Evolutionary conservation across 139 green algal genomes (phyloP).

Genomic region (Coelastrella sp.): DNA sequence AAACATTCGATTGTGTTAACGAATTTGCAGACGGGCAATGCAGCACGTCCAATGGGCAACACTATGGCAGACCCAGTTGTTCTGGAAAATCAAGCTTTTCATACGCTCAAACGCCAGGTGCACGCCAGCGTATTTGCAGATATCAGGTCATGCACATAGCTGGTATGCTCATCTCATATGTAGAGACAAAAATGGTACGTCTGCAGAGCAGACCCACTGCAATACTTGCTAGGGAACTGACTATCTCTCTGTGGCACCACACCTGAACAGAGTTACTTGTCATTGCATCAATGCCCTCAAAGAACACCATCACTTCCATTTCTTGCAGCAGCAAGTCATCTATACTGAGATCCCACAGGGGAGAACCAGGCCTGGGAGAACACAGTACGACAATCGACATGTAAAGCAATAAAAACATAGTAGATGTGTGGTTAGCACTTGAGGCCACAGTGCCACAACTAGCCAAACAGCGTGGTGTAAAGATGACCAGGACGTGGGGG

Average conservation of each 20-base stretch:
- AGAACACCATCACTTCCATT: slow-evolving; percentile 44
- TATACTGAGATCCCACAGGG: slow-evolving; percentile 6
- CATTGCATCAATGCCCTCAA: slow-evolving; percentile 41
- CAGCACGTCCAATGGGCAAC: too few species aligned
- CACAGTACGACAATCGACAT: not conserved
- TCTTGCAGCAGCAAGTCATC: slow-evolving; percentile 22
- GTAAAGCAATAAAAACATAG: not conserved
- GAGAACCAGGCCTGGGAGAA: slow-evolving; percentile 11
- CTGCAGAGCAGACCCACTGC: too few species aligned
- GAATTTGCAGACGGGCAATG: too few species aligned
- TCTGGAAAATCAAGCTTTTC: not conserved
- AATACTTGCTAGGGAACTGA: too few species aligned
- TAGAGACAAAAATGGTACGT: too few species aligned
- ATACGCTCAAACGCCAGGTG: not conserved
- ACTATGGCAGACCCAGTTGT: not conserved
- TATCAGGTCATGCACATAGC: too few species aligned
- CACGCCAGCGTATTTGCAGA: not conserved
- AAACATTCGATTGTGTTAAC: too few species aligned
- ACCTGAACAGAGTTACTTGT: slow-evolving; percentile 32
- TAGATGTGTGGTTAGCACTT: too few species aligned
- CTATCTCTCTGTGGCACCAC: not conserved
- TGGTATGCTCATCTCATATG: too few species aligned
- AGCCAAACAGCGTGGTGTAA: too few species aligned
- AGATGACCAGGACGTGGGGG: too few species aligned
- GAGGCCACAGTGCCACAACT: too few species aligned